phyloP scores from a whole-genome alignment of 2,329 filamentous ascomycete genomes.

The Cladophialophora carrionii region DNA sequence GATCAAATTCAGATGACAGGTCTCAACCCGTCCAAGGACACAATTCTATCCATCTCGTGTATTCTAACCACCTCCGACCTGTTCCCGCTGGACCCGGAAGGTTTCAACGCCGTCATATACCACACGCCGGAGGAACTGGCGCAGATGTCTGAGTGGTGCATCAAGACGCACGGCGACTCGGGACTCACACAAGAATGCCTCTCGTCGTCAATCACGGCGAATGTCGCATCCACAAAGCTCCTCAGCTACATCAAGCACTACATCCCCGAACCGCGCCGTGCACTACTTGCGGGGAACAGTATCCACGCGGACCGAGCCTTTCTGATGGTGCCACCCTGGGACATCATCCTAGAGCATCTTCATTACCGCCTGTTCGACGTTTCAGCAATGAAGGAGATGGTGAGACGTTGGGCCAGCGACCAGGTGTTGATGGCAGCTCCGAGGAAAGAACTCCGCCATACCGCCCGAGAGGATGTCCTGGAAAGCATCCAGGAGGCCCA shows the following conservation, averaged over 20 bases:
- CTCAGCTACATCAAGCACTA: conserved; percentile 75
- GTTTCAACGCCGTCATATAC: conserved; percentile 80
- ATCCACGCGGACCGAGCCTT: conserved; percentile 90
- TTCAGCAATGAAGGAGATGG: conserved; percentile 88
- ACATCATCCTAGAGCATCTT: conserved; percentile 71
- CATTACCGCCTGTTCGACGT: conserved; percentile 93
- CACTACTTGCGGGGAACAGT: conserved; percentile 85
- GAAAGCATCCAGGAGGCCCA: conserved; percentile 92
- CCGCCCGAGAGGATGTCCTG: conserved; percentile 85
- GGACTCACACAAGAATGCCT: conserved; percentile 79
- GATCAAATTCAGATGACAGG: conserved; percentile 76
- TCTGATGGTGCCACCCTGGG: conserved; percentile 73
- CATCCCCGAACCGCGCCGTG: conserved; percentile 68
- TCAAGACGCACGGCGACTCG: conserved; percentile 73
- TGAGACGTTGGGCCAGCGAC: conserved; percentile 74
- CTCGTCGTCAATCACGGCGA: conserved; percentile 69
- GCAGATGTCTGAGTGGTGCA: conserved; percentile 89
- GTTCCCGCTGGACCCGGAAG: conserved; percentile 71
- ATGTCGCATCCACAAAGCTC: conserved; percentile 71
- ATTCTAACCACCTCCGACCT: conserved; percentile 84
- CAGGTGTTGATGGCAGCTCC: conserved; percentile 66
- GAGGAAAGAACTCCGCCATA: conserved; percentile 73
- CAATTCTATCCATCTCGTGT: conserved; percentile 89
- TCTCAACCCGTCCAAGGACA: conserved; percentile 74
- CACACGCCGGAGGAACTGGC: conserved; percentile 71